These are phyloP conservation scores for Geranium incanum DNA, from an alignment of 441 rosid species.

Conservation along the genomic window DNA sequence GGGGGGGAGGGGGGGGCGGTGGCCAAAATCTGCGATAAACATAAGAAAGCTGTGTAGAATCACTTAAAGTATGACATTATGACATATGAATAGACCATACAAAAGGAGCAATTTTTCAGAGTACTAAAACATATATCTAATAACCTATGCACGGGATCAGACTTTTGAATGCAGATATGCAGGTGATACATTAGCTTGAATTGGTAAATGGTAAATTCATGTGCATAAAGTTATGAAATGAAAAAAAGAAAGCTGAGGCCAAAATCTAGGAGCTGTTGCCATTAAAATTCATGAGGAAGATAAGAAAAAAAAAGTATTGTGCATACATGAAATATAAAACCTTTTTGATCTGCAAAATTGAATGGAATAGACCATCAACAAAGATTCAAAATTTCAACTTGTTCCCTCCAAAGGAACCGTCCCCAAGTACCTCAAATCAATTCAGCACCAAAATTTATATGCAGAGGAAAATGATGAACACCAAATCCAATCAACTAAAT, in stretches of 20 bases:
- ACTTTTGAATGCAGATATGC: neutral
- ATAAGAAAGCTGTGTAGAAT: neutral
- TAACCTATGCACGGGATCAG: neutral
- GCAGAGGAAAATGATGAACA: neutral
- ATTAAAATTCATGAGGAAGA: neutral
- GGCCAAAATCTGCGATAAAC: neutral
- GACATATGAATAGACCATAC: neutral
- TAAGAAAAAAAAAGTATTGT: neutral
- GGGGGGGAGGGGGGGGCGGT: too few species aligned
- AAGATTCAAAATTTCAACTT: conserved; percentile 16
- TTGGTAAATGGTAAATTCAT: neutral
- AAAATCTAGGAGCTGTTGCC: neutral
- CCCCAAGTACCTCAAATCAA: conserved; percentile 23
- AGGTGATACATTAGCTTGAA: neutral
- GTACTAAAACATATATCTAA: neutral
- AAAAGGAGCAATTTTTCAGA: neutral
- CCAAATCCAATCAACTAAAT: conserved; percentile 23
- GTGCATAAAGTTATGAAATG: neutral
- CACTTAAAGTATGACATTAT: neutral
- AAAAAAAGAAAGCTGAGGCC: neutral
- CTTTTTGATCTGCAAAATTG: conserved; percentile 25
- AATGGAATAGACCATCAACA: conserved; percentile 11
- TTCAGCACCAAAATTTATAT: conserved; percentile 6
- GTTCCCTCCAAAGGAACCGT: conserved; percentile 14
- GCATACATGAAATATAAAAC: conserved; percentile 1